A percentile compares a stretch with the other conserved stretches of the same genome.
phyloP scores from a whole-genome alignment of 768 basidiomycete genomes.

The Boletus rubroflammeus region DNA sequence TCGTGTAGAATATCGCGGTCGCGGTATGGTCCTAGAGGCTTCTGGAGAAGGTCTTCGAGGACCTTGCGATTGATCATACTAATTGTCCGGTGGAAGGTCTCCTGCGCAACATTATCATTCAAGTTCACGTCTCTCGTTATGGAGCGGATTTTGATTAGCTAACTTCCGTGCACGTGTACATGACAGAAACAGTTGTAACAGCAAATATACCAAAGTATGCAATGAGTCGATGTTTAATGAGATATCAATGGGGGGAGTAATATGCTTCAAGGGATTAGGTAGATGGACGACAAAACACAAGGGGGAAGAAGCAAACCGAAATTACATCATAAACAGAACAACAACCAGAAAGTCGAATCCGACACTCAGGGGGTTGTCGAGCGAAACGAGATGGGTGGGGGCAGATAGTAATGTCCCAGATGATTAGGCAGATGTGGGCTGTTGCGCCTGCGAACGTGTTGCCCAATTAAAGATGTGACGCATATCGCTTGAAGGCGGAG shows the following conservation, averaged over 20 bases:
- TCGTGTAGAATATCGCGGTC: slow-evolving; percentile 24
- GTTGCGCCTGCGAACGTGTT: slow-evolving; percentile 49
- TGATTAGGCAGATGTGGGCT: slow-evolving; percentile 35
- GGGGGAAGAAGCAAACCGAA: slow-evolving; percentile 19
- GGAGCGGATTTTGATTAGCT: slow-evolving; percentile 11
- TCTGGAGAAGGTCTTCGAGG: slow-evolving; percentile 23
- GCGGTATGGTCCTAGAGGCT: slow-evolving; percentile 30
- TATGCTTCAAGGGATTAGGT: slow-evolving; percentile 23
- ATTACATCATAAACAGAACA: slow-evolving; percentile 30
- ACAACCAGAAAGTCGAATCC: slow-evolving; percentile 12
- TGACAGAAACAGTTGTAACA: slow-evolving; percentile 26
- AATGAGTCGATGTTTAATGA: slow-evolving; percentile 26
- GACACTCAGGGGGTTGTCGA: slow-evolving; percentile 6
- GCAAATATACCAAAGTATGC: slow-evolving; percentile 29
- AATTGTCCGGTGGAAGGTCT: neutral
- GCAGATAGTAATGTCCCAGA: slow-evolving; percentile 20
- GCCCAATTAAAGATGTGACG: slow-evolving; percentile 81
- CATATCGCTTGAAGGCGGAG: slow-evolving; percentile 60
- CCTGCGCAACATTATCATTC: neutral
- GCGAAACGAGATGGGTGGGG: neutral
- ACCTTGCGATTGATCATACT: slow-evolving; percentile 18
- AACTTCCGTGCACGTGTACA: slow-evolving; percentile 29
- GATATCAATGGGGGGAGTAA: slow-evolving; percentile 19
- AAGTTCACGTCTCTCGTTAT: slow-evolving; percentile 1
- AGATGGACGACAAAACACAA: slow-evolving; percentile 24